Base-by-base conservation (phyloP, 257 asterid species). In the Scutellaria minor region DNA sequence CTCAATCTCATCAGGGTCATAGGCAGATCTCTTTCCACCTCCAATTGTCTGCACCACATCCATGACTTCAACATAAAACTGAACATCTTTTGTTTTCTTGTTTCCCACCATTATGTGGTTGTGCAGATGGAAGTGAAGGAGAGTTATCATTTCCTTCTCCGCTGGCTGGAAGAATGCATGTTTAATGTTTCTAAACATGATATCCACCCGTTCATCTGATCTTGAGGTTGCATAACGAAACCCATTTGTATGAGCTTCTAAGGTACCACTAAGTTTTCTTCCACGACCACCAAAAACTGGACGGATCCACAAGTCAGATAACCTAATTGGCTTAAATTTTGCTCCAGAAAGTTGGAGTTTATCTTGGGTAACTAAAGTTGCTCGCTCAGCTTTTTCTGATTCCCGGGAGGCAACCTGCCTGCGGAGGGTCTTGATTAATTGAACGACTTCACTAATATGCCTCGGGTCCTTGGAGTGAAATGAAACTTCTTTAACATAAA, bases 1-100 rank as follows among this genome's bases (percentile, higher is more conserved):
- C 82, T 90, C 96, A 44, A 90, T 86, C 84, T 90, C 96, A 71
- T 90, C 95, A 9, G 96, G 95, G 59, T 88, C 96, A 62, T 86
- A 88, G 6, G 89, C 87, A 51, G 90, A 85, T 72, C 95, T 79
- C 81, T 84, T 88, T 20, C 93, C 88, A 66, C 90, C 86, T 0
- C 96, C 89, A 57, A 88, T 83, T 14, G 85, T 82, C 65, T 90
- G 96, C 44, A 88, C 96, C 78, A 81, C 86, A 75, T 90, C 95
- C 96, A 90, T 90, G 55, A 90, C 96, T 81, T 90, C 96, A 5
- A 80, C 83, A 58, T 85, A 89, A 74, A 89, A 89, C 44, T 89
- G 96, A 6, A 85, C 90, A 51, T 89, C 96, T 80, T 89, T 89
- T 52, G 90, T 83, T 74, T 86, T 90, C 85, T 80, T 87, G 81